These are phyloP conservation scores for Ehretia macrophylla DNA, from an alignment of 257 asterid species.

Conservation along the genomic window DNA sequence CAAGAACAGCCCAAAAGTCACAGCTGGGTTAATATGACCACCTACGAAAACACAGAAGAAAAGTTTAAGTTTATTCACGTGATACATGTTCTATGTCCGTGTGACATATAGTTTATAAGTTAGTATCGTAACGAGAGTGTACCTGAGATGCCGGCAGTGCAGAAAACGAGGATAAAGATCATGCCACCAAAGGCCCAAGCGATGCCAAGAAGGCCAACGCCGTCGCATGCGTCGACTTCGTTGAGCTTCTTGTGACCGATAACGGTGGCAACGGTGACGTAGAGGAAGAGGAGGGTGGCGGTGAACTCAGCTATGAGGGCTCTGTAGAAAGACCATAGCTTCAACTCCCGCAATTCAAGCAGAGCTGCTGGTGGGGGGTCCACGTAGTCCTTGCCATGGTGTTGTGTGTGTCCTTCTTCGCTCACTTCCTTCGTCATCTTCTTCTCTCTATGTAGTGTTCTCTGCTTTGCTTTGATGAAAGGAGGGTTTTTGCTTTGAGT, in stretches of 20 bases:
- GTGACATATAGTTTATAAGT: too few species aligned
- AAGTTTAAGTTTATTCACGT: too few species aligned
- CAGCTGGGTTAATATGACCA: slow-evolving; percentile 20
- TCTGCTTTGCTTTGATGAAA: not conserved
- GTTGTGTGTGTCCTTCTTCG: not conserved
- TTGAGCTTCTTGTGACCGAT: not conserved
- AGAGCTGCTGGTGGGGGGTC: not conserved
- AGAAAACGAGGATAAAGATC: not conserved
- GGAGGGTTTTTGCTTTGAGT: too few species aligned
- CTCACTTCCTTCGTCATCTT: not conserved
- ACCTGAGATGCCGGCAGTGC: not conserved
- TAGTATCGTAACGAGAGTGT: too few species aligned
- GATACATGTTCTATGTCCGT: too few species aligned
- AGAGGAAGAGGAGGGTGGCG: slow-evolving; percentile 1
- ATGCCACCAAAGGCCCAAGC: not conserved
- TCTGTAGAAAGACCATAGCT: not conserved
- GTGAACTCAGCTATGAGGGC: not conserved
- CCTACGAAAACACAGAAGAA: not conserved
- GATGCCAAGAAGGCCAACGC: not conserved
- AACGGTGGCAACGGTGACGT: not conserved
- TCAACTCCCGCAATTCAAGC: not conserved
- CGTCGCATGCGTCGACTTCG: not conserved
- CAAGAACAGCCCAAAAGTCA: slow-evolving; percentile 19
- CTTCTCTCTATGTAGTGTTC: not conserved
- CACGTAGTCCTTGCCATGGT: not conserved